Evolutionary conservation across 2,329 filamentous ascomycete species (phyloP).

Genomic region (Xylariaceae sp.): DNA sequence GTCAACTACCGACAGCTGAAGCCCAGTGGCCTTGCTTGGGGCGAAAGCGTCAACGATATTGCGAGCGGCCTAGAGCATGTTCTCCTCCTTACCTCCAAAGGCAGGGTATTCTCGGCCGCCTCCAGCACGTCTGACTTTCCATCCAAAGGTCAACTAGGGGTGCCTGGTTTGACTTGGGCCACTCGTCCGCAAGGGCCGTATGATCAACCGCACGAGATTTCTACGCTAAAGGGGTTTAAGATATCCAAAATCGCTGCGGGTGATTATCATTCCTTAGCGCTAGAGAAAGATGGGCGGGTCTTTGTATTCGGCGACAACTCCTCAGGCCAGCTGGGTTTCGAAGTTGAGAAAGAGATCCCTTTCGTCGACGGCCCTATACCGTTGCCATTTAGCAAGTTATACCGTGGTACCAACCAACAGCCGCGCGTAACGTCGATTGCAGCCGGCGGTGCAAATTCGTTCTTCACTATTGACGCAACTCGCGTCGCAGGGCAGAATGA

Average conservation of each 20-base stretch:
- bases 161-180: conserved; percentile 81
- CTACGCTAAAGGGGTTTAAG: conserved; percentile 71
- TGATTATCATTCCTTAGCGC: conserved; percentile 82
- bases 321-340: conserved; percentile 87
- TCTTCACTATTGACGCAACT: conserved; percentile 82
- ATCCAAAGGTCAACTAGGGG: conserved; percentile 81
- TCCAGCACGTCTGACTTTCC: conserved; percentile 81
- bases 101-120: conserved; percentile 88
- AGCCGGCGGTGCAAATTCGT: conserved; percentile 86
- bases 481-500: conserved; percentile 53
- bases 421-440: conserved; percentile 77
- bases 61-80: conserved; percentile 84
- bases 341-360: conserved; percentile 65
- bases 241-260: conserved; percentile 80
- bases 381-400: conserved; percentile 74
- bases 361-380: conserved; percentile 73
- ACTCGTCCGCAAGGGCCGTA: conserved; percentile 78
- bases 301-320: conserved; percentile 93
- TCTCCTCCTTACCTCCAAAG: conserved; percentile 81
- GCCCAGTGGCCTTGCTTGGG: conserved; percentile 67
- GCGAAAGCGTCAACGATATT: conserved; percentile 77
- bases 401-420: conserved; percentile 66
- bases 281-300: conserved; percentile 76
- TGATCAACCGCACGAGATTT: conserved; percentile 82
- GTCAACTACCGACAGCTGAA: conserved; percentile 77